A percentile compares a stretch with the other conserved stretches of the same genome.
These are phyloP conservation scores for Phytophthora pluvialis DNA, from an alignment of 352 stramenopile genomes.

Conservation along the genomic window DNA sequence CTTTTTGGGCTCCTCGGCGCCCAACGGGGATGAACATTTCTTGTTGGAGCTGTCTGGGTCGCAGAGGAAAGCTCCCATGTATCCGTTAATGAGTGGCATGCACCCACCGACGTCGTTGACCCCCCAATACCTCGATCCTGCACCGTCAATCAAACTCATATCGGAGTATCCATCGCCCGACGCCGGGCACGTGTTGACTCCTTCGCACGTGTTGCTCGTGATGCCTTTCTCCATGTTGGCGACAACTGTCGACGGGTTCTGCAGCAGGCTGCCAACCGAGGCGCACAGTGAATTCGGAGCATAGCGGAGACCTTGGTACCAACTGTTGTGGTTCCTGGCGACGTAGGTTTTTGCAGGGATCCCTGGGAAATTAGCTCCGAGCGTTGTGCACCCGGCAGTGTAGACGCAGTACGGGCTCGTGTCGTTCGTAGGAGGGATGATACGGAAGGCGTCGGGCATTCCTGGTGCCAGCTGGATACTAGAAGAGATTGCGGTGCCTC, in stretches of 20 bases:
- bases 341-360: conserved; percentile 49
- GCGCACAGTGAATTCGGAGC: conserved; percentile 53
- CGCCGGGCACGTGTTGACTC: conserved; percentile 55
- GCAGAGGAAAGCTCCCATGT: conserved; percentile 54
- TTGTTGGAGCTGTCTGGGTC: conserved; percentile 50
- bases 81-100: conserved; percentile 61
- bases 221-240: conserved; percentile 40
- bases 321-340: conserved; percentile 43
- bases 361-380: conserved; percentile 56
- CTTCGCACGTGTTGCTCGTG: conserved; percentile 52
- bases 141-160: conserved; percentile 49
- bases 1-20: conserved; percentile 32
- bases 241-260: conserved; percentile 47
- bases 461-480: conserved; percentile 90
- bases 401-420: conserved; percentile 51
- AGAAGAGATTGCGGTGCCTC: conserved; percentile 70
- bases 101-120: conserved; percentile 59
- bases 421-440: conserved; percentile 41
- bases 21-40: conserved; percentile 39
- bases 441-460: conserved; percentile 62
- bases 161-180: conserved; percentile 51
- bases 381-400: conserved; percentile 40
- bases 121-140: conserved; percentile 48
- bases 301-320: conserved; percentile 70
- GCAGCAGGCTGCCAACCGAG: conserved; percentile 21